Evolutionary conservation across 345 rosid genomes (phyloP).

Genomic region (Eucalyptus pauciflora): DNA sequence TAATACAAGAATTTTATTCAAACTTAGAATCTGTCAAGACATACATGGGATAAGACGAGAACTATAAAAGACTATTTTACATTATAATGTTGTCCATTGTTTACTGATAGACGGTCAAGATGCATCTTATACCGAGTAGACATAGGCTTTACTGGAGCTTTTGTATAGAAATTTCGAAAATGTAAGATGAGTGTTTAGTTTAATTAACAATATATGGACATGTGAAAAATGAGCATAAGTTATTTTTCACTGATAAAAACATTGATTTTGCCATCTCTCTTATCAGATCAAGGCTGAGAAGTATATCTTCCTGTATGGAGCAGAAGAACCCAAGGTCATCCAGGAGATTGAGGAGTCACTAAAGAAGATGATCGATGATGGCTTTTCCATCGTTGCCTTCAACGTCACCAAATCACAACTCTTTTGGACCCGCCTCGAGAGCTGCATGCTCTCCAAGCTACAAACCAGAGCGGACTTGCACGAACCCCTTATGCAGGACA

Average conservation of each 20-base stretch:
- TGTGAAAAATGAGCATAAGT: not conserved
- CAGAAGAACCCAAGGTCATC: not conserved
- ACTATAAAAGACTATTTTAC: not conserved
- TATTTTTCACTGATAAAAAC: not conserved
- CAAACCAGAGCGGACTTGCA: not conserved
- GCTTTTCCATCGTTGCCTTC: not conserved
- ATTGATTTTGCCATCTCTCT: not conserved
- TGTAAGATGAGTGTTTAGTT: not conserved
- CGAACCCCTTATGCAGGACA: not conserved
- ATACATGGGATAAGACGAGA: not conserved
- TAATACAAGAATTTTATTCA: not conserved
- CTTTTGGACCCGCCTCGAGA: conserved; percentile 1
- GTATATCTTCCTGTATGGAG: conserved; percentile 2
- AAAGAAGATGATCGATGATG: not conserved
- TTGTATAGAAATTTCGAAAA: not conserved
- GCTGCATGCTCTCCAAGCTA: not conserved
- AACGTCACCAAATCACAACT: not conserved
- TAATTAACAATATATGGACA: not conserved
- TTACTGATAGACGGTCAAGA: not conserved
- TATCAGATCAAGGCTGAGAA: not conserved
- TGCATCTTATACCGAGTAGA: not conserved
- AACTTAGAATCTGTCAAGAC: not conserved
- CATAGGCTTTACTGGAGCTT: not conserved
- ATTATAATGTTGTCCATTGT: not conserved
- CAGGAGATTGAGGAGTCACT: not conserved